phyloP scores from a whole-genome alignment of 805 yeast species.

The Jamesozyma gamospora region DNA sequence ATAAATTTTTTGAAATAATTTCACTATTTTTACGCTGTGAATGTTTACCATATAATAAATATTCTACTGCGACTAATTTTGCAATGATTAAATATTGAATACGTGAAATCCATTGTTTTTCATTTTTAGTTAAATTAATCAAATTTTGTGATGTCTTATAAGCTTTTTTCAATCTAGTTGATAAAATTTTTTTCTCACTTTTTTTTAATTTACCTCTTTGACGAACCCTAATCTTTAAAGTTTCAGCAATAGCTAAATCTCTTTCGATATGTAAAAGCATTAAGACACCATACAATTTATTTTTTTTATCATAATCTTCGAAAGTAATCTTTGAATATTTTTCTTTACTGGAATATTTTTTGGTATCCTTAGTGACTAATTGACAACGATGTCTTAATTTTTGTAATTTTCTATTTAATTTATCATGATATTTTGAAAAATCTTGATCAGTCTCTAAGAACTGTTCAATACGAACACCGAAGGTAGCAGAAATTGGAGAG shows the following conservation, averaged over 20 bases:
- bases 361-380: constrained; percentile 58
- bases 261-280: constrained; percentile 68
- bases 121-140: constrained; percentile 33
- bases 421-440: constrained; percentile 55
- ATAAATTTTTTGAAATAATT: constrained; percentile 16
- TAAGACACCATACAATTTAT: constrained; percentile 43
- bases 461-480: constrained; percentile 48
- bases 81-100: constrained; percentile 33
- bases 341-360: constrained; percentile 43
- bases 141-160: constrained; percentile 36
- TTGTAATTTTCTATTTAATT: constrained; percentile 48
- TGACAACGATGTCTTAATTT: constrained; percentile 55
- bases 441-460: constrained; percentile 61
- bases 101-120: constrained; percentile 28
- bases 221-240: constrained; percentile 22
- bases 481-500: constrained; percentile 31
- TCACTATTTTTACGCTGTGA: constrained; percentile 16
- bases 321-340: constrained; percentile 36
- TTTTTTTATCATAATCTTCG: constrained; percentile 43
- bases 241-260: constrained; percentile 34
- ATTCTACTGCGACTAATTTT: constrained; percentile 43
- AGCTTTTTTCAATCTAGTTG: constrained; percentile 62
- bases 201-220: constrained; percentile 25
- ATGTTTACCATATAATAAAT: constrained; percentile 20
- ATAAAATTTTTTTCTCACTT: constrained; percentile 37